phyloP scores from a whole-genome alignment of 2,329 filamentous ascomycete species.

The Colletotrichum navitas region DNA sequence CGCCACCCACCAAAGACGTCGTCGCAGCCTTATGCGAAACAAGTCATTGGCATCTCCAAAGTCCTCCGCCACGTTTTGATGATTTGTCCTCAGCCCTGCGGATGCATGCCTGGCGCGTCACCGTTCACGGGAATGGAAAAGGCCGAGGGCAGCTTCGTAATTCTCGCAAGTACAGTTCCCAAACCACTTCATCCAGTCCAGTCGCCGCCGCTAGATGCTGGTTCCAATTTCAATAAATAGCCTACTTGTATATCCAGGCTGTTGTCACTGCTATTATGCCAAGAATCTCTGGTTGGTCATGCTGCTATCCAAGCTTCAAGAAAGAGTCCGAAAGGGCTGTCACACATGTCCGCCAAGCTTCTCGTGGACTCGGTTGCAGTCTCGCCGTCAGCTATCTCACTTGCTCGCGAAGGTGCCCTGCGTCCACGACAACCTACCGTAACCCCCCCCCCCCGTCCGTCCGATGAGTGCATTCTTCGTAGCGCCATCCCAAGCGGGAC shows the following conservation, averaged over 20 bases:
- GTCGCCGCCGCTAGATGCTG: neutral
- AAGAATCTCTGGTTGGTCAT: neutral
- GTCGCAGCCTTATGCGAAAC: neutral
- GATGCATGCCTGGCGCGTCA: neutral
- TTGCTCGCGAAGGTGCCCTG: neutral
- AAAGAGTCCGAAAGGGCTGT: neutral
- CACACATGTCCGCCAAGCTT: constrained; percentile 1
- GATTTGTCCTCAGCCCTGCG: neutral
- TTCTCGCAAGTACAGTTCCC: neutral
- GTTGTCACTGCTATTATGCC: neutral
- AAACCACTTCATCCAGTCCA: neutral
- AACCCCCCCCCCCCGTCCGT: neutral
- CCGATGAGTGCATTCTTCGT: constrained; percentile 13
- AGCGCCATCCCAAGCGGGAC: neutral
- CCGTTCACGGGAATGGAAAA: neutral
- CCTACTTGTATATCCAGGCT: neutral
- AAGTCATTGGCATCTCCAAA: constrained; percentile 3
- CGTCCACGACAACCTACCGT: neutral
- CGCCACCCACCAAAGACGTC: neutral
- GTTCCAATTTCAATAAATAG: neutral
- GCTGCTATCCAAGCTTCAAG: neutral
- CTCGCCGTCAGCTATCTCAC: neutral
- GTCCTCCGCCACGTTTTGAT: neutral
- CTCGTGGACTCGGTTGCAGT: neutral
- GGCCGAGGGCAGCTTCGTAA: neutral